Percentiles rank a stretch among this genome's conserved stretches.
Conservation (phyloP, 257 asterid species). For the Nicotiana sylvestris region DNA sequence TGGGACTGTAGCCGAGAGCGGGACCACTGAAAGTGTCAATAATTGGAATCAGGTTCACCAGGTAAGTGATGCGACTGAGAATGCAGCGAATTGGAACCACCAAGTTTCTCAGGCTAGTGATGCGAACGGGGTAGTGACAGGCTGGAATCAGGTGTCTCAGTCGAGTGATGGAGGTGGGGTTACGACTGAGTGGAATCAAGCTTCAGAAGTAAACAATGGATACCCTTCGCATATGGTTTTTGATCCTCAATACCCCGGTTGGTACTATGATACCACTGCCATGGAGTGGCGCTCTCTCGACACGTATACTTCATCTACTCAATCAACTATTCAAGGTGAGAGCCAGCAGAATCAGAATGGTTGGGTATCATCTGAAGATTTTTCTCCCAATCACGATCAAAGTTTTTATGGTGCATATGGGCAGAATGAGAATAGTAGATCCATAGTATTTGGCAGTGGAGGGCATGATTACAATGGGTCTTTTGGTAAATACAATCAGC, state of each 20-base stretch:
- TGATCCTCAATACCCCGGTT: conserved; percentile 92
- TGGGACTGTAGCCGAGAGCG: conserved; percentile 48
- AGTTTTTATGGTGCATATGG: conserved; percentile 20
- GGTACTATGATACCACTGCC: conserved; percentile 76
- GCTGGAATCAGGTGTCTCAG: conserved; percentile 26
- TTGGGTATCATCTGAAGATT: conserved; percentile 27
- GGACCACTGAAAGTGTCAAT: conserved; percentile 38
- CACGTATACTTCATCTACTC: conserved; percentile 42
- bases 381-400: conserved; percentile 33
- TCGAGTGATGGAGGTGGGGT: conserved; percentile 24
- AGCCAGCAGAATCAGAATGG: conserved; percentile 42
- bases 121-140: conserved; percentile 5
- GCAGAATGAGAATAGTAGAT: conserved; percentile 29
- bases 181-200: conserved; percentile 53
- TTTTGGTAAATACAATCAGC: conserved; percentile 36
- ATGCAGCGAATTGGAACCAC: conserved; percentile 50
- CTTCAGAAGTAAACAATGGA: conserved; percentile 41
- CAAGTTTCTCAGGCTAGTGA: conserved; percentile 35
- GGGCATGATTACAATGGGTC: conserved; percentile 43
- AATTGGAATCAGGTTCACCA: conserved; percentile 47
- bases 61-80: conserved; percentile 30
- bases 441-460: conserved; percentile 38
- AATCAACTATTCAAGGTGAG: conserved; percentile 41
- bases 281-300: conserved; percentile 75
- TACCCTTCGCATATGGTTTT: conserved; percentile 88